Percentiles rank a stretch among this genome's conserved stretches.
phyloP scores from a whole-genome alignment of 1,139 yeast species.

The Scheffersomyces cryptocercus region DNA sequence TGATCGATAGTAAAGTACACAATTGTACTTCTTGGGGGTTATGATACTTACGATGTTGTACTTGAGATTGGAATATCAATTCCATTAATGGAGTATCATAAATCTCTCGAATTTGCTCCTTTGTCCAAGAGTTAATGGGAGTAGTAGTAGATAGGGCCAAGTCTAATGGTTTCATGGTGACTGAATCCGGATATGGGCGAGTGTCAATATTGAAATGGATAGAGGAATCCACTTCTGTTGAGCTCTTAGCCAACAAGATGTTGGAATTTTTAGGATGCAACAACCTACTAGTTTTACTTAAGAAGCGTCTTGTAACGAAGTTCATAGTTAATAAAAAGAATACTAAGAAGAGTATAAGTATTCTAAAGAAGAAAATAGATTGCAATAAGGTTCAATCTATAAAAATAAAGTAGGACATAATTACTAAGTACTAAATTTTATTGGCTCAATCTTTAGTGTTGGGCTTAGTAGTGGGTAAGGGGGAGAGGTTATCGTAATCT shows the following conservation, averaged over 20 bases:
- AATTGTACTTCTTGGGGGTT: slow-evolving; percentile 72
- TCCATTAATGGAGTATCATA: slow-evolving; percentile 69
- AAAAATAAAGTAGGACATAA: too few relatives aligned
- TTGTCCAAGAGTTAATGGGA: slow-evolving; percentile 61
- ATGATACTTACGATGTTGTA: slow-evolving; percentile 66
- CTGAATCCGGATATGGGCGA: neutral
- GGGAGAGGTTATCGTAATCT: neutral
- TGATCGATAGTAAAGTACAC: slow-evolving; percentile 73
- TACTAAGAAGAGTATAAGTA: neutral
- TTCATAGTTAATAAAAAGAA: neutral
- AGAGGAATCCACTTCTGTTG: slow-evolving; percentile 6
- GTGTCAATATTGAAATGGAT: slow-evolving; percentile 11
- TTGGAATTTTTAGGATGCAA: neutral
- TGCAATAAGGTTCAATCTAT: too few relatives aligned
- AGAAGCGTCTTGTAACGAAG: slow-evolving; percentile 1
- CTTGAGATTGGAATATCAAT: slow-evolving; percentile 59
- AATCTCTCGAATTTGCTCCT: slow-evolving; percentile 56
- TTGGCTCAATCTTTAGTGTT: too few relatives aligned
- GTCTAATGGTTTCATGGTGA: slow-evolving; percentile 3
- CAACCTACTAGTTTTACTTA: slow-evolving; percentile 1
- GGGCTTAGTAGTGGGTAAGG: neutral
- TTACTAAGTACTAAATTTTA: too few relatives aligned
- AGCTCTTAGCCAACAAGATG: slow-evolving; percentile 4
- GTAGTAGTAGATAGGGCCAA: slow-evolving; percentile 17
- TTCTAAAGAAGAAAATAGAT: too few relatives aligned